These are phyloP conservation scores for Populus simonii DNA, from an alignment of 345 rosid genomes.

Conservation along the genomic window DNA sequence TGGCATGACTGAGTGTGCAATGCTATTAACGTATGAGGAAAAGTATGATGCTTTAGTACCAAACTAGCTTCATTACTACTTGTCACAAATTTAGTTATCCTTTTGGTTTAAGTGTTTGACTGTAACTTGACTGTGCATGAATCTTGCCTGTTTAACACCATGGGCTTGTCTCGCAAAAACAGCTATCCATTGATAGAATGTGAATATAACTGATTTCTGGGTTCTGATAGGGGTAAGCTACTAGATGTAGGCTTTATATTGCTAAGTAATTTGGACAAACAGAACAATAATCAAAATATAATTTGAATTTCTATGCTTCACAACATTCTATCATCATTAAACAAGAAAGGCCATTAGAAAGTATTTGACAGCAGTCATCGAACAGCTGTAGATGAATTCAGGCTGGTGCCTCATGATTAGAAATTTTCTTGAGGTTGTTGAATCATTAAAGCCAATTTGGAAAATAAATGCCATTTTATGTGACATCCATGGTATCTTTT, in stretches of 20 bases:
- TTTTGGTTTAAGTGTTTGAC: not conserved
- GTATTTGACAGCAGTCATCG: too few species aligned
- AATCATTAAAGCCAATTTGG: not conserved
- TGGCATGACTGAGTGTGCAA: not conserved
- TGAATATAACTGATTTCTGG: not conserved
- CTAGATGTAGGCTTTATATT: not conserved
- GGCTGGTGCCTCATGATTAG: not conserved
- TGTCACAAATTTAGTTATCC: not conserved
- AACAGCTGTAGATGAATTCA: too few species aligned
- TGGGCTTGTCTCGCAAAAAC: not conserved
- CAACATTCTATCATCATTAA: not conserved
- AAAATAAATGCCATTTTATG: constrained; percentile 1
- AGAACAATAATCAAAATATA: not conserved
- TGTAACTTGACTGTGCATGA: not conserved
- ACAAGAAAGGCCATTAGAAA: not conserved
- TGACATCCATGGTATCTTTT: not conserved
- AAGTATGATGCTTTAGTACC: not conserved
- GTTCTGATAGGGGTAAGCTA: not conserved
- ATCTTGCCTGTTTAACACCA: not conserved
- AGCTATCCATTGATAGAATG: not conserved
- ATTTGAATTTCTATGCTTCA: not conserved
- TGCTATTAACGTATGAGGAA: not conserved
- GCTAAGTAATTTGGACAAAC: not conserved
- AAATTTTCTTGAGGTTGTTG: not conserved
- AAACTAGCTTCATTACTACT: not conserved